Conservation (phyloP, 2,329 filamentous ascomycete species). For the Hyphodiscus sp. region DNA sequence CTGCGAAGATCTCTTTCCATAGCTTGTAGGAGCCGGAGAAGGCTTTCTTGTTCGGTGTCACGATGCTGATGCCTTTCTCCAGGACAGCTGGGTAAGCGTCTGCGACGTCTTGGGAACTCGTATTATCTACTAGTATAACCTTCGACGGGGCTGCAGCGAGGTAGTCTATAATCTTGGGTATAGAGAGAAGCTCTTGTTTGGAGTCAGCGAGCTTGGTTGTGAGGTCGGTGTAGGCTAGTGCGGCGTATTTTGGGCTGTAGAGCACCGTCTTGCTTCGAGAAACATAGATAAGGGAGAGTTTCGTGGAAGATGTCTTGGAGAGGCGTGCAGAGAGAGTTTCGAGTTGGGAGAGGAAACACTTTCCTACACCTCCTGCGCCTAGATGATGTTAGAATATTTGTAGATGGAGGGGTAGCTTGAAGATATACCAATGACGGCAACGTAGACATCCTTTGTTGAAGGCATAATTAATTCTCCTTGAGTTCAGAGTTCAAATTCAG, state of each 20-base stretch:
- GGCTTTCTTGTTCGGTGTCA: conserved; percentile 98
- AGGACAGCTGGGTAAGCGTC: conserved; percentile 77
- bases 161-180: conserved; percentile 68
- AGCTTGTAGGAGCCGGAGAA: conserved; percentile 77
- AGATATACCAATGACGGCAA: conserved; percentile 38
- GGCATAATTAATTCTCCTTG: conserved; percentile 16
- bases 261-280: conserved; percentile 80
- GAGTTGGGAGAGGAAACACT: conserved; percentile 82
- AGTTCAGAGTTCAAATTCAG: not conserved
- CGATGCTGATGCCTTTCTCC: conserved; percentile 75
- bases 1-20: conserved; percentile 81
- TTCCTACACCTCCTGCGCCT: conserved; percentile 92
- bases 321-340: conserved; percentile 58
- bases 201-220: conserved; percentile 59
- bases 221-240: conserved; percentile 53
- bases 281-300: conserved; percentile 76
- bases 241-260: conserved; percentile 65
- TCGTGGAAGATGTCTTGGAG: conserved; percentile 41
- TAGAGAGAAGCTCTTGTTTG: conserved; percentile 55
- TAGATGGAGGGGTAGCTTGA: conserved; percentile 10
- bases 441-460: conserved; percentile 33
- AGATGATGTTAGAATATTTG: conserved; percentile 19
- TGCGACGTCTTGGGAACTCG: conserved; percentile 81
- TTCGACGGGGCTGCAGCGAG: conserved; percentile 71
- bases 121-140: conserved; percentile 89